Evolutionary conservation across 495 filamentous ascomycete species (phyloP), one percentile per base, ranked within the genome.

Genomic region (Parmelia sp.): DNA sequence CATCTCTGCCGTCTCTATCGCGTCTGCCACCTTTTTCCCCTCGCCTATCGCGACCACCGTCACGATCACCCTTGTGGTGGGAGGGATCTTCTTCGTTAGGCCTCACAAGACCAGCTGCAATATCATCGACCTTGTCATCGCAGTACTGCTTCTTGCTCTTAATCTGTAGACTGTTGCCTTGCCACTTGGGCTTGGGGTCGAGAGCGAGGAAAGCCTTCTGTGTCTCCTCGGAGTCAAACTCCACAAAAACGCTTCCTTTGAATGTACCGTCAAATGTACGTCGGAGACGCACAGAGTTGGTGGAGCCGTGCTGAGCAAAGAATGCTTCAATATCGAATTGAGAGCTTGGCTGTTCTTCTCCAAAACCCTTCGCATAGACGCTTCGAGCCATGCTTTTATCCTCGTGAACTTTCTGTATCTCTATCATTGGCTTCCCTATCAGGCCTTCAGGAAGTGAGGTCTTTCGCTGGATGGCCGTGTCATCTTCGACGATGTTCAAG

Each of bases 171-270:
- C 87, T 82, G 58, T 86, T 74, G 45, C 80, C 90, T 66, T 91
- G 85, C 84, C 86, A 96, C 67, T 85, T 83, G 58, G 93, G 93
- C 73, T 90, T 87, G n/a, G 88, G 84, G 45, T 92, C 86, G 11
- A 92, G 76, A 2, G 78, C 84, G 49, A 96, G 77, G 76, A 97
- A 97, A 21, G 82, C 82, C 71, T 91, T 79, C 68, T 88, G 85
- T 31, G 84, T 82, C 57, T 93, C 89, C 65, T 88, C 86, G 59
- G 82, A 81, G 39, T 78, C 79, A 72, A 97, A 97, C 75, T 97
- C 92, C 59, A 97, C 91, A 70, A 96, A 97, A 33, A 97, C 86
- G 59, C 91, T 96, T 47, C 90, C 90, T 81, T 98, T 98, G 83
- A 97, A 97, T 29, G 73, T 68, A 69, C 84, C 85, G 57, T 82